Conservation (phyloP, 1,284 basidiomycete species). For the Cryptococcus sp. region DNA sequence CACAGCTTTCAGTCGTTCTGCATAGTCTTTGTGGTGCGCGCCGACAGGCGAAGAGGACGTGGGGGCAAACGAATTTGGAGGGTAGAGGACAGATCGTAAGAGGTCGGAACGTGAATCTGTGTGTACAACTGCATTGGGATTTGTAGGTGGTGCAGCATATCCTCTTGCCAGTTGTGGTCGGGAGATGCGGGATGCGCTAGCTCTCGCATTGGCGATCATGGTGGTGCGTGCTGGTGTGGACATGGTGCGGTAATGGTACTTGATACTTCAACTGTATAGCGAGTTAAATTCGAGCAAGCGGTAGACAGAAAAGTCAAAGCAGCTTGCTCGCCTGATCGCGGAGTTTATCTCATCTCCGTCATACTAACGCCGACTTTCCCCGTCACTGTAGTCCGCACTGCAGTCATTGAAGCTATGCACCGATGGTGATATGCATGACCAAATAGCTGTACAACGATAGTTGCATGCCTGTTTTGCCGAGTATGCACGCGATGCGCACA, state of each 20-base stretch:
- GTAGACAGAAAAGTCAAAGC: not conserved
- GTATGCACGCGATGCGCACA: no score
- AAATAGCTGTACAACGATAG: no score
- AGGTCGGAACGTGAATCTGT: slow-evolving; percentile 68
- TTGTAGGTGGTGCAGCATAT: slow-evolving; percentile 14
- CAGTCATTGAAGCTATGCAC: not conserved
- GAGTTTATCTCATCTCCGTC: not conserved
- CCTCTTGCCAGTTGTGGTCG: slow-evolving; percentile 1
- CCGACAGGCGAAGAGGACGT: slow-evolving; percentile 65
- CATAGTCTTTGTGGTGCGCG: slow-evolving; percentile 73
- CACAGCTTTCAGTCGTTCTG: slow-evolving; percentile 68
- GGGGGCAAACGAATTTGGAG: slow-evolving; percentile 60
- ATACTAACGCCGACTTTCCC: slow-evolving; percentile 1
- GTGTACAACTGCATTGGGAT: slow-evolving; percentile 3
- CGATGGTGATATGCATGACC: no score
- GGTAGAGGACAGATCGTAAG: slow-evolving; percentile 77
- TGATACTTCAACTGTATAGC: not conserved
- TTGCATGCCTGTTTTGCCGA: no score
- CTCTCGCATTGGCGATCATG: not conserved
- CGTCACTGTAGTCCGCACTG: not conserved
- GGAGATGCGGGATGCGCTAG: not conserved
- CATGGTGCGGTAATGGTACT: not conserved
- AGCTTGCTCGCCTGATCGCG: not conserved
- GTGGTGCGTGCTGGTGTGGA: slow-evolving; percentile 2
- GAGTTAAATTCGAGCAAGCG: no score